phyloP scores from a whole-genome alignment of 805 yeast species.

The Kazachstania kunashirensis region DNA sequence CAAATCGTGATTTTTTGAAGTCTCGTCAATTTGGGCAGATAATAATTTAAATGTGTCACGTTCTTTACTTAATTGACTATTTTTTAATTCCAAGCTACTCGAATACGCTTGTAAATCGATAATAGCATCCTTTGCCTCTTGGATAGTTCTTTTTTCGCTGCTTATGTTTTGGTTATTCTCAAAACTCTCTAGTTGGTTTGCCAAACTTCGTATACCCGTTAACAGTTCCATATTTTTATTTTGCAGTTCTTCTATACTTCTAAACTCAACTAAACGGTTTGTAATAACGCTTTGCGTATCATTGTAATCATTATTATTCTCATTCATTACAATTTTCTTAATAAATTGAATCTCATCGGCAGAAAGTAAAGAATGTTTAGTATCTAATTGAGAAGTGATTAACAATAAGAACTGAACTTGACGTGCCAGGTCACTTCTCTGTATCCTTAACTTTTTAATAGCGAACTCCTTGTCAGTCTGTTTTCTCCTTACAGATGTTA shows the following conservation, averaged over 20 bases:
- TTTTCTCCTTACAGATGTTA: constrained; percentile 15
- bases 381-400: constrained; percentile 38
- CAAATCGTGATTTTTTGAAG: neutral
- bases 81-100: constrained; percentile 37
- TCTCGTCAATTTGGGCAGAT: too few species aligned
- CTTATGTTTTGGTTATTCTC: constrained; percentile 33
- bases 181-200: constrained; percentile 56
- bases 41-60: constrained; percentile 31
- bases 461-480: constrained; percentile 29
- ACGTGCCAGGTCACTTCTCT: constrained; percentile 63
- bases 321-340: constrained; percentile 37
- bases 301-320: constrained; percentile 32
- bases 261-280: constrained; percentile 64
- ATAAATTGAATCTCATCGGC: constrained; percentile 56
- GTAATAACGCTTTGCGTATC: constrained; percentile 69
- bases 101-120: constrained; percentile 48
- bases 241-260: constrained; percentile 56
- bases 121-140: constrained; percentile 57
- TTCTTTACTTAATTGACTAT: constrained; percentile 48
- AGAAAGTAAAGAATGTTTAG: constrained; percentile 52
- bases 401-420: constrained; percentile 72
- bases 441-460: constrained; percentile 39
- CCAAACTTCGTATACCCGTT: constrained; percentile 58
- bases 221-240: constrained; percentile 66
- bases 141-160: constrained; percentile 36